phyloP scores from a whole-genome alignment of 257 asterid genomes.

The Rehmannia glutinosa region DNA sequence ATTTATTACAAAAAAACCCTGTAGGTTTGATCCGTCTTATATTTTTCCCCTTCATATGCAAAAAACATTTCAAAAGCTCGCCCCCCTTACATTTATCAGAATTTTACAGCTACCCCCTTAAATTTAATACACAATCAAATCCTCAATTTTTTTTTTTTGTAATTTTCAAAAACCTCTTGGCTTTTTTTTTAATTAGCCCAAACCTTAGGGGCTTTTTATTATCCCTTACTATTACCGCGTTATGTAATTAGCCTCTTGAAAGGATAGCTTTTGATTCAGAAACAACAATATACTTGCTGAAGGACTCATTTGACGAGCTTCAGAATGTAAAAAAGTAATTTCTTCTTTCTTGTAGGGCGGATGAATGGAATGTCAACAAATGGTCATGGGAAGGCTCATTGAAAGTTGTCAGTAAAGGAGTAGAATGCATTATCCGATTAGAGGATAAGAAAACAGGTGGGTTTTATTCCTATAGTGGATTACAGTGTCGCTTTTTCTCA shows the following conservation, averaged over 20 bases:
- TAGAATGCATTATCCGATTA: conserved; percentile 81
- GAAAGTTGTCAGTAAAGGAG: conserved; percentile 86
- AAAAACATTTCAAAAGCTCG: no score
- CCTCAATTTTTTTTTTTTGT: no score
- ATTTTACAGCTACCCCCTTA: no score
- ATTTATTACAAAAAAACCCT: no score
- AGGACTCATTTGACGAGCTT: neutral
- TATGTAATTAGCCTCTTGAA: neutral
- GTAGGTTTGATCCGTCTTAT: no score
- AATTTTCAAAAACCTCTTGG: no score
- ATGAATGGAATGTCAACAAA: conserved; percentile 97
- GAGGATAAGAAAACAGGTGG: conserved; percentile 92
- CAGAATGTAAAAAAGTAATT: neutral
- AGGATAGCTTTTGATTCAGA: neutral
- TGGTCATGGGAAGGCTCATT: conserved; percentile 98
- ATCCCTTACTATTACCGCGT: no score
- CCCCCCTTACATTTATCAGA: no score
- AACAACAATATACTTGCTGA: neutral
- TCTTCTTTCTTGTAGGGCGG: conserved; percentile 63
- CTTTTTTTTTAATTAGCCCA: no score
- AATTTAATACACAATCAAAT: no score
- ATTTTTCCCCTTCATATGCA: no score
- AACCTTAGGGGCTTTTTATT: no score
- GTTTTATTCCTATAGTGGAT: neutral
- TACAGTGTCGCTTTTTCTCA: neutral